Evolutionary conservation across 352 stramenopile genomes (phyloP), one percentile per base, ranked within the genome.

Genomic region (Pythium periplocum): DNA sequence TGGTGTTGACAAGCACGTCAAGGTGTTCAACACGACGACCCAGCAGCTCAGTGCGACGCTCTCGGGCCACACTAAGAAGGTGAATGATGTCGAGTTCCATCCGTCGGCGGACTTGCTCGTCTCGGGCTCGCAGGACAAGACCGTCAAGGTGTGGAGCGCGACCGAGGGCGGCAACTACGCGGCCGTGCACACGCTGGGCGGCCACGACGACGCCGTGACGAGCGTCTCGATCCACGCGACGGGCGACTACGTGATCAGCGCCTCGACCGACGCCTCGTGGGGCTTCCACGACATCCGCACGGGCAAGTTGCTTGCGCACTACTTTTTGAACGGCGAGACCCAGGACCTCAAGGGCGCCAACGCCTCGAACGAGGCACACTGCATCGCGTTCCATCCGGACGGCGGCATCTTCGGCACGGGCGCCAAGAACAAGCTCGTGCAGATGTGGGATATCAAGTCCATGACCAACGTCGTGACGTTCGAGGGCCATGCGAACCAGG

Each of bases 391-490:
- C 60, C 96, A 99, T 72, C 95, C 95, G 8, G 96, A 99, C 69
- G 96, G 96, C 44, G 76, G 96, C 5, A 96, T 99, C 68, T 90
- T 97, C 65, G 71, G 87, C 66, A 68, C 80, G 45, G 74, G 57
- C 36, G 63, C 65, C 51, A 87, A 68, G 49, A 81, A 78, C 57
- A 77, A 81, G 53, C 59, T 82, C 40, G 71, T 98, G 48, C 69
- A 93, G 51, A 86, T 98, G 62, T 98, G 90, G 87, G 95, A 98
- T 59, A 71, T 98, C 45, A 97, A 86, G 48, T 73, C 77, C 39
- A 69, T 90, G 47, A 70, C 63, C 5, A 81, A 96, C 35, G 93
- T 95, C 1, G 80, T 80, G 36, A 94, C 72, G 6, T 96, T 97
- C 55, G 86, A 94, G 53, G 88, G 81, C 26, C 82, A 97, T 60